Evolutionary conservation across 139 green algal genomes (phyloP).

Genomic region (Chlorella sp.): DNA sequence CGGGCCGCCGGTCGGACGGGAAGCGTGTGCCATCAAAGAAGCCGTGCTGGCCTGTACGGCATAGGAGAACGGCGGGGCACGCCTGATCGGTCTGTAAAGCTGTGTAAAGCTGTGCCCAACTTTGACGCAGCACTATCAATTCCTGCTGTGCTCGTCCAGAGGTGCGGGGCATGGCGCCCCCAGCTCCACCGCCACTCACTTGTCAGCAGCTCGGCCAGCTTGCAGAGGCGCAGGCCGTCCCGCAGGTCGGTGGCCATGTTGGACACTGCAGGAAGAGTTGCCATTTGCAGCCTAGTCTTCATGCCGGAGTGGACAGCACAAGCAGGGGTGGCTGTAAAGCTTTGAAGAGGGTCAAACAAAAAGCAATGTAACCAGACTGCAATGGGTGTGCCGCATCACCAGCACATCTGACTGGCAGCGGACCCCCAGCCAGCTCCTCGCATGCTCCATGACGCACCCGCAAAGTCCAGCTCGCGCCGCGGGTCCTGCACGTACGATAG

Average conservation of each 20-base stretch:
- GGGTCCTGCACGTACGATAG: conserved; percentile 71
- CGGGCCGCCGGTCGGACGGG: conserved; percentile 47
- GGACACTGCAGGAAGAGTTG: conserved; percentile 18
- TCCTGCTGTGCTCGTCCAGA: not conserved
- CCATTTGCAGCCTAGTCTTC: too few species aligned
- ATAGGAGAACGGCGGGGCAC: too few species aligned
- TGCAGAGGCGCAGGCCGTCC: conserved; percentile 73
- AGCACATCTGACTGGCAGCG: too few species aligned
- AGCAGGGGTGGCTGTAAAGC: too few species aligned
- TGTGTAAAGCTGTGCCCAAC: too few species aligned
- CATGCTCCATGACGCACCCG: too few species aligned
- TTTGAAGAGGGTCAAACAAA: not conserved
- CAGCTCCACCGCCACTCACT: conserved; percentile 19
- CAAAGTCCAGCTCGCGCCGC: conserved; percentile 70
- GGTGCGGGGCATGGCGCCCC: not conserved
- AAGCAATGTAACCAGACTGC: not conserved
- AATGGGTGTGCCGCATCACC: too few species aligned
- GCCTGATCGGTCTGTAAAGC: too few species aligned
- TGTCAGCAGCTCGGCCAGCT: conserved; percentile 70
- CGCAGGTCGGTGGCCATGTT: conserved; percentile 77
- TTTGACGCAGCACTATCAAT: not conserved
- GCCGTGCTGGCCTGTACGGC: conserved; percentile 10
- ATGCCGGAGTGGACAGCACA: too few species aligned
- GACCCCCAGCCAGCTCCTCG: too few species aligned
- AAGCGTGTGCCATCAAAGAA: conserved; percentile 42